These are phyloP conservation scores for Scopulariopsis brevicaulis DNA, from an alignment of 2,329 filamentous ascomycete species.

Conservation along the genomic window DNA sequence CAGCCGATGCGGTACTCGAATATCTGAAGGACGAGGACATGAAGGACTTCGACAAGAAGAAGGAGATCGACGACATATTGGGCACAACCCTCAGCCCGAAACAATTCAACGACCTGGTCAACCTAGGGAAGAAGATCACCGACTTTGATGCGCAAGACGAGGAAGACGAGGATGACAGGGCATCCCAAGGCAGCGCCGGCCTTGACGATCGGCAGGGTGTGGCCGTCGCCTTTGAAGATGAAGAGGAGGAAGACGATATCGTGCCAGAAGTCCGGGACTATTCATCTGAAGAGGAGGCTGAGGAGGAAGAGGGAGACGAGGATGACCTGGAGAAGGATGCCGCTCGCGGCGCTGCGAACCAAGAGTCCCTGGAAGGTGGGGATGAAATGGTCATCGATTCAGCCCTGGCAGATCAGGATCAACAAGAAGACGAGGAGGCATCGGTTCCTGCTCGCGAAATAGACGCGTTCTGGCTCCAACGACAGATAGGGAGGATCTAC, in stretches of 20 bases:
- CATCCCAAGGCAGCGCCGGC: slow-evolving; percentile 40
- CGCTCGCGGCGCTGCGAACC: background rate
- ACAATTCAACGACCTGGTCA: slow-evolving; percentile 94
- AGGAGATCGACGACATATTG: slow-evolving; percentile 86
- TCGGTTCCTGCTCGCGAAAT: slow-evolving; percentile 77
- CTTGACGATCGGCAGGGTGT: slow-evolving; percentile 93
- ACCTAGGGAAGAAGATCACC: slow-evolving; percentile 96
- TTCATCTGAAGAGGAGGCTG: slow-evolving; percentile 66
- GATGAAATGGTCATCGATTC: slow-evolving; percentile 82
- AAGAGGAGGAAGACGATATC: slow-evolving; percentile 70
- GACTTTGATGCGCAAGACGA: slow-evolving; percentile 97
- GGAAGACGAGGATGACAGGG: slow-evolving; percentile 74
- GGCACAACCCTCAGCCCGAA: slow-evolving; percentile 75
- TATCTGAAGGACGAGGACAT: slow-evolving; percentile 88
- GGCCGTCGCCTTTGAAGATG: slow-evolving; percentile 91
- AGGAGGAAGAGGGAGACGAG: slow-evolving; percentile 38
- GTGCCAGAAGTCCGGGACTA: slow-evolving; percentile 84
- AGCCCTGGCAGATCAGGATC: slow-evolving; percentile 32
- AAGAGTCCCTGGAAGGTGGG: slow-evolving; percentile 33
- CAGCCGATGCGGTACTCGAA: slow-evolving; percentile 83
- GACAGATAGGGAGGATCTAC: slow-evolving; percentile 81
- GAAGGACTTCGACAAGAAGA: slow-evolving; percentile 98
- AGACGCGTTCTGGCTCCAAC: slow-evolving; percentile 93
- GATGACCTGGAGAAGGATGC: slow-evolving; percentile 26
- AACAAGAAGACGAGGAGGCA: slow-evolving; percentile 41